Evolutionary conservation across 345 rosid species (phyloP), one percentile per base, ranked within the genome.

Genomic region (Populus pruinosa): DNA sequence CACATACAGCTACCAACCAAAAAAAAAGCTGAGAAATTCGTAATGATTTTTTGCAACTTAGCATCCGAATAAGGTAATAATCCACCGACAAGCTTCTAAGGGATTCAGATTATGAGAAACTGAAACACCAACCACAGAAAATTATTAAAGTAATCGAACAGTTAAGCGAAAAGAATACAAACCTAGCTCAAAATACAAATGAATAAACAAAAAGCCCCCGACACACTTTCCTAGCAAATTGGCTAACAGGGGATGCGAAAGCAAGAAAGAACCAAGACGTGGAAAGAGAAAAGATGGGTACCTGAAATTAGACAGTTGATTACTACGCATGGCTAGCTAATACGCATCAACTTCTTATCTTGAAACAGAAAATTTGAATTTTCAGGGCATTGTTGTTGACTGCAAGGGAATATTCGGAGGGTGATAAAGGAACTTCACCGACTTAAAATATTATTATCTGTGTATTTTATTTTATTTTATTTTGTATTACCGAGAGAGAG

Each of bases 151-250:
- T 36, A 49, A 49, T 50, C 61, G 62, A 75, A 62, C 31, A 5
- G 17, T 36, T n/a, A 38, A 47, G 55, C 1, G 73, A 65, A 64
- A 70, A 80, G 77, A 70, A 49, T 64, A 44, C 39, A 21, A 69
- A 76, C 67, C 79, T 55, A 70, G 36, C 73, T 43, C 29, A 71
- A 20, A 33, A 17, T 17, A 18, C 56, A 67, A 70, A 14, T 71
- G 27, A 18, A 47, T 9, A 33, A 68, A 70, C 66, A 47, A 47
- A 50, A 44, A 14, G 33, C 44, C 11, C 13, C 9, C 12, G 44
- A 9, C 29, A 21, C 4, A 69, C 18, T 41, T 23, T 70, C 13
- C 39, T 29, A n/a, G 20, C 36, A 25, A 70, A 47, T 44, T 25
- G 2, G 8, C 53, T 12, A 47, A 16, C 53, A 16, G 53, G 14